A percentile compares a stretch with the other conserved stretches of the same genome.
These are phyloP conservation scores for Collybiopsis luxurians DNA, from an alignment of 768 basidiomycete genomes.

Conservation along the genomic window DNA sequence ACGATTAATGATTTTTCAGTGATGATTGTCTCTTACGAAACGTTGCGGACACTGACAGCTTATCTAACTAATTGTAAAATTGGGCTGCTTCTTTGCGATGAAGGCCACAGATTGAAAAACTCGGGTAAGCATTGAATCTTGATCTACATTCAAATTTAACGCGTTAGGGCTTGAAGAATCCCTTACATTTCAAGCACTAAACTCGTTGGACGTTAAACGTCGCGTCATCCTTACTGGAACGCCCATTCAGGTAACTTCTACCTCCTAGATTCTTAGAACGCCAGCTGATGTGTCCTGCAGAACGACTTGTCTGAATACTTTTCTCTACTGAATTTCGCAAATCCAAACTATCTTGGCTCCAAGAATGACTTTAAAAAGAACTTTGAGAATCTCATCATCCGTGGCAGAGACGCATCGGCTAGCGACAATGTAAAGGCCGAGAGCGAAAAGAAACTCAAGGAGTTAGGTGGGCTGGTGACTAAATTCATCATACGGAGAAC, in stretches of 20 bases:
- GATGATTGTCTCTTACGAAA: slow-evolving; percentile 99
- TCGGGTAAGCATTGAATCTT: slow-evolving; percentile 54
- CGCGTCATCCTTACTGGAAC: slow-evolving; percentile 94
- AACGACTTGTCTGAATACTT: slow-evolving; percentile 96
- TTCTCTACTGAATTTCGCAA: slow-evolving; percentile 89
- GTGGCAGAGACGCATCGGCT: slow-evolving; percentile 87
- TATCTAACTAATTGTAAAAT: slow-evolving; percentile 80
- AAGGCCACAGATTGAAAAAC: slow-evolving; percentile 97
- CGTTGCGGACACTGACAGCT: slow-evolving; percentile 74
- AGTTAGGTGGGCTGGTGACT: slow-evolving; percentile 81
- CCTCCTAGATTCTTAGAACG: not conserved
- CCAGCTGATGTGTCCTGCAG: slow-evolving; percentile 29
- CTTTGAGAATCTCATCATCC: slow-evolving; percentile 88
- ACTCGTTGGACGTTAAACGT: slow-evolving; percentile 78
- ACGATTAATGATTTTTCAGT: slow-evolving; percentile 46
- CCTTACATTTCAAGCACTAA: slow-evolving; percentile 82
- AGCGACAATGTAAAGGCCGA: slow-evolving; percentile 74
- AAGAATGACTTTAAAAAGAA: slow-evolving; percentile 94
- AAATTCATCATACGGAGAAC: slow-evolving; percentile 95
- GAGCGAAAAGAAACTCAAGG: slow-evolving; percentile 88
- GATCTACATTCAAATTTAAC: not conserved
- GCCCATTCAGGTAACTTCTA: slow-evolving; percentile 71
- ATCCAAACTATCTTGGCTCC: slow-evolving; percentile 85
- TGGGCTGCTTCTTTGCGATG: slow-evolving; percentile 93
- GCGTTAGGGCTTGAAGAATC: slow-evolving; percentile 53